A percentile compares a stretch with the other conserved stretches of the same genome.
These are phyloP conservation scores for Pythium scleroteichum DNA, from an alignment of 352 stramenopile genomes.

Conservation along the genomic window DNA sequence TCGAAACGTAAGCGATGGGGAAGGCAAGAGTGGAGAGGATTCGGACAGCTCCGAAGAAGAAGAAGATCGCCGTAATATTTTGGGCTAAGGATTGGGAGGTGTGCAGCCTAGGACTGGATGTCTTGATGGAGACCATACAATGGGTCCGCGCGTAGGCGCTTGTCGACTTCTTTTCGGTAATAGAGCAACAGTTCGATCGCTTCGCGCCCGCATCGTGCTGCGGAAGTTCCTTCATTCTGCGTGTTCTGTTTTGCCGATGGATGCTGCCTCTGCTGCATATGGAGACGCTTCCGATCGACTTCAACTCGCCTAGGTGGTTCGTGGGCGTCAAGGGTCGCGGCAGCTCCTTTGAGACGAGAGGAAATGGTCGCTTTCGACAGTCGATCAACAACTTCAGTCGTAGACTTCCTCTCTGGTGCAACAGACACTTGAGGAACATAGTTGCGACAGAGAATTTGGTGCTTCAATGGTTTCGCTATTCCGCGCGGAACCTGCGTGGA, in stretches of 20 bases:
- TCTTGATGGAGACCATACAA: slow-evolving; percentile 26
- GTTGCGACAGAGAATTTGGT: slow-evolving; percentile 60
- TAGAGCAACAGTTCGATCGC: slow-evolving; percentile 62
- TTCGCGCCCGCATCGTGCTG: slow-evolving; percentile 32
- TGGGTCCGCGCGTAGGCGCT: slow-evolving; percentile 39
- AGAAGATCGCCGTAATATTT: slow-evolving; percentile 36
- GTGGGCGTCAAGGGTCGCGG: background rate
- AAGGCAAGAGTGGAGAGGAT: slow-evolving; percentile 29
- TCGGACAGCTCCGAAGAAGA: slow-evolving; percentile 31
- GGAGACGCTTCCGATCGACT: slow-evolving; percentile 23
- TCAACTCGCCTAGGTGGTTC: slow-evolving; percentile 2
- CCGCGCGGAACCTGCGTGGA: slow-evolving; percentile 46
- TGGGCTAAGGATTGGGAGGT: slow-evolving; percentile 27
- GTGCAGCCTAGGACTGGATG: background rate
- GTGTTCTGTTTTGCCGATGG: slow-evolving; percentile 2
- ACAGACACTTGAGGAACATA: slow-evolving; percentile 47
- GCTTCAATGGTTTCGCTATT: slow-evolving; percentile 39
- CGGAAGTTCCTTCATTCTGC: no score
- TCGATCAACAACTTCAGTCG: slow-evolving; percentile 40
- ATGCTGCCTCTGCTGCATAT: slow-evolving; percentile 19
- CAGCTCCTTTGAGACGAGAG: slow-evolving; percentile 42
- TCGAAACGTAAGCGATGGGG: slow-evolving; percentile 12
- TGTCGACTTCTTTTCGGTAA: slow-evolving; percentile 67
- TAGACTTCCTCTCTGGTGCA: slow-evolving; percentile 32
- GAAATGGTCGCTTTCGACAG: slow-evolving; percentile 61